Conservation (phyloP, 345 rosid genomes). For the Salix suchowensis region DNA sequence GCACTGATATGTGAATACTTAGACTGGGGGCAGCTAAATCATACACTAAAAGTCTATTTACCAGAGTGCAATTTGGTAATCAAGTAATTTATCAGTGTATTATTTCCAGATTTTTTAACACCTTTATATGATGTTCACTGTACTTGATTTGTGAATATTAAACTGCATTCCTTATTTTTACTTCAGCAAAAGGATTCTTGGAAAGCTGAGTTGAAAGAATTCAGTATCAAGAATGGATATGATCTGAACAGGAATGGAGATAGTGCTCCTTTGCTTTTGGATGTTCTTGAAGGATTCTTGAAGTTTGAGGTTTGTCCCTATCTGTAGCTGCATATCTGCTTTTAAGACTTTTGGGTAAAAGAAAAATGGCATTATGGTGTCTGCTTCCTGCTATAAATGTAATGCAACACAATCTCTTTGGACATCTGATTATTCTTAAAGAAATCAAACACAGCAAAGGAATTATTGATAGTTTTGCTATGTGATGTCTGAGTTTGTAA, state of each 20-base stretch:
- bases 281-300: constrained; percentile 91
- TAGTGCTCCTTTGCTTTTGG: constrained; percentile 73
- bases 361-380: background rate
- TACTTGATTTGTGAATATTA: background rate
- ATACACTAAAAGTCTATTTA: constrained; percentile 76
- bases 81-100: constrained; percentile 28
- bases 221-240: constrained; percentile 72
- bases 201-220: constrained; percentile 84
- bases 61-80: constrained; percentile 99
- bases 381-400: background rate
- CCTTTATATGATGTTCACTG: constrained; percentile 5
- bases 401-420: background rate
- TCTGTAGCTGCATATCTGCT: background rate
- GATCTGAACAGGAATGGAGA: constrained; percentile 85
- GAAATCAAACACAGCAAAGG: background rate
- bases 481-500: background rate
- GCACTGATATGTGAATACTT: constrained; percentile 87
- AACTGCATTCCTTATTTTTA: constrained; percentile 1
- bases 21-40: constrained; percentile 95
- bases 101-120: background rate
- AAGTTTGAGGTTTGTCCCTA: constrained; percentile 58
- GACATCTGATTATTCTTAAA: background rate
- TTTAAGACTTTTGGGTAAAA: background rate
- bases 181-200: constrained; percentile 81
- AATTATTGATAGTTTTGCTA: background rate